Evolutionary conservation across 2,329 filamentous ascomycete genomes (phyloP).

Genomic region (Exserohilum turcica): DNA sequence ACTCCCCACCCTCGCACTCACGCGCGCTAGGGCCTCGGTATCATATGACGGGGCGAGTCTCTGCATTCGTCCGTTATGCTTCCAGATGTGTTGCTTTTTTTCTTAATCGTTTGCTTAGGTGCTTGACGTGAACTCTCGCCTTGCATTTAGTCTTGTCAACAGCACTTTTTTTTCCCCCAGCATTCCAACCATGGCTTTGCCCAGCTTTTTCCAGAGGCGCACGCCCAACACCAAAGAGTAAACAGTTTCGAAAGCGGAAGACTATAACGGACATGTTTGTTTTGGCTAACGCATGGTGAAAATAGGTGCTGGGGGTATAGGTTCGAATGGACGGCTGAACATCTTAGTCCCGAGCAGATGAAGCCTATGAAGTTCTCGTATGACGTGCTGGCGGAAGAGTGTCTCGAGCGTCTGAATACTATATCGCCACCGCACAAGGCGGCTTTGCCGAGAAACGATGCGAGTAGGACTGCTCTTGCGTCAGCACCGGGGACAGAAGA

Average conservation of each 20-base stretch:
- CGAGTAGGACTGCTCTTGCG: constrained; percentile 33
- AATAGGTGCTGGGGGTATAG: constrained; percentile 65
- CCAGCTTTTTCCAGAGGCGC: constrained; percentile 49
- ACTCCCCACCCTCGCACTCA: constrained; percentile 8
- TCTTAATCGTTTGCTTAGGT: background rate
- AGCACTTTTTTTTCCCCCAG: background rate
- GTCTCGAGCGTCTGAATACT: constrained; percentile 66
- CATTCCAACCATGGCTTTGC: constrained; percentile 51
- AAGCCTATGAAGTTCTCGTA: constrained; percentile 67
- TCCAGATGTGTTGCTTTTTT: too few relatives aligned
- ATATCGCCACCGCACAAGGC: constrained; percentile 58
- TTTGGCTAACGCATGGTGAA: constrained; percentile 18
- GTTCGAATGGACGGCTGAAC: constrained; percentile 71
- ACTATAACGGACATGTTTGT: constrained; percentile 2
- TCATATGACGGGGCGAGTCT: constrained; percentile 32
- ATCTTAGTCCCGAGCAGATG: constrained; percentile 65
- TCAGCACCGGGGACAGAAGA: constrained; percentile 33
- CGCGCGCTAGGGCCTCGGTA: constrained; percentile 32
- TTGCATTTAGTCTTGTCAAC: background rate
- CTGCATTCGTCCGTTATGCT: too few relatives aligned
- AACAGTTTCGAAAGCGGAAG: constrained; percentile 25
- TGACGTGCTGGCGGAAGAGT: constrained; percentile 70
- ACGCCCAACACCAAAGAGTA: constrained; percentile 53
- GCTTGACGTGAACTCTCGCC: background rate
- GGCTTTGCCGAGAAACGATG: constrained; percentile 48